Conservation (phyloP, 192 early-diverging fungal genomes). For the Backusella macrospora region DNA sequence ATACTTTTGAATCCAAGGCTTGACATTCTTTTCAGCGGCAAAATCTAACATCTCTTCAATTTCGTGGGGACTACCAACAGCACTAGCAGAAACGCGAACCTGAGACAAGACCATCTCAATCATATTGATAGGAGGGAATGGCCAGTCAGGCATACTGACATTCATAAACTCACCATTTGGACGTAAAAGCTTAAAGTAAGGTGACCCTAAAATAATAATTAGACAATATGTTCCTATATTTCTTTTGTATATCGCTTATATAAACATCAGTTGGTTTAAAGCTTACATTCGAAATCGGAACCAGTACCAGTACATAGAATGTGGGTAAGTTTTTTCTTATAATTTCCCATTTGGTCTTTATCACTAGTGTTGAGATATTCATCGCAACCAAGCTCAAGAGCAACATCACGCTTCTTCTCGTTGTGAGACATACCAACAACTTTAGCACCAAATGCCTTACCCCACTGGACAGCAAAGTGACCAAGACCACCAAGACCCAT, state of each 20-base stretch:
- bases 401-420: slow-evolving; percentile 61
- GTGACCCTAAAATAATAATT: not conserved
- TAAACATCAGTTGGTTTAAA: not conserved
- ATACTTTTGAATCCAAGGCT: slow-evolving; percentile 55
- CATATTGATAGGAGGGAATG: slow-evolving; percentile 15
- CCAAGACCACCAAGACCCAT: slow-evolving; percentile 70
- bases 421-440: slow-evolving; percentile 60
- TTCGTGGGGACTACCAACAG: slow-evolving; percentile 55
- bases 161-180: slow-evolving; percentile 61
- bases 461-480: slow-evolving; percentile 63
- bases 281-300: slow-evolving; percentile 21
- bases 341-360: slow-evolving; percentile 6
- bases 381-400: slow-evolving; percentile 57
- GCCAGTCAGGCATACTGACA: slow-evolving; percentile 61
- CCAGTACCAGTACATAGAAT: slow-evolving; percentile 32
- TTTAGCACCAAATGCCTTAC: slow-evolving; percentile 47
- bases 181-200: slow-evolving; percentile 7
- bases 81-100: slow-evolving; percentile 52
- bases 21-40: slow-evolving; percentile 57
- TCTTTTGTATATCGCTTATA: not conserved
- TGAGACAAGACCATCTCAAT: slow-evolving; percentile 23
- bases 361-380: slow-evolving; percentile 27
- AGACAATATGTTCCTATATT: not conserved
- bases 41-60: slow-evolving; percentile 64
- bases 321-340: slow-evolving; percentile 26